Conservation (phyloP, 75 land plant genomes). For the Pseudotsuga menziesii region DNA sequence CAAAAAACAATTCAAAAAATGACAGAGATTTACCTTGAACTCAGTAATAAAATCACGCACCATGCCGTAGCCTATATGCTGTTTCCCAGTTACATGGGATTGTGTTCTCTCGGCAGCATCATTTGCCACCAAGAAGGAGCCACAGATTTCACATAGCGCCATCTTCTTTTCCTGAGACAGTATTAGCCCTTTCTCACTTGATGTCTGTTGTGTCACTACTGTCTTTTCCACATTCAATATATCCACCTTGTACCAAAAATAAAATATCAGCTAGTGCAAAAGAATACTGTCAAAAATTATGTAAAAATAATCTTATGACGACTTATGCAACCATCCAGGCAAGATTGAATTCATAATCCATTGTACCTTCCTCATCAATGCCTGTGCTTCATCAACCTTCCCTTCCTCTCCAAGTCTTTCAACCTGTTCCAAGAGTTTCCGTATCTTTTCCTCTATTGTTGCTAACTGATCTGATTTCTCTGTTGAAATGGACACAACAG, state of each 20-base stretch:
- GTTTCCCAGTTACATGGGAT: constrained; percentile 92
- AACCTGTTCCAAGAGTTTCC: constrained; percentile 82
- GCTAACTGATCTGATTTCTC: constrained; percentile 89
- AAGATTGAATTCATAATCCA: not conserved
- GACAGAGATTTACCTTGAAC: constrained; percentile 44
- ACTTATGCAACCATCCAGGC: not conserved
- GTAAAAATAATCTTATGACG: not conserved
- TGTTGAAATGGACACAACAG: constrained; percentile 47
- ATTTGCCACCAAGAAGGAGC: constrained; percentile 91
- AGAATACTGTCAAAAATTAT: not conserved
- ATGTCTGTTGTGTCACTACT: constrained; percentile 54
- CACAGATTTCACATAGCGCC: constrained; percentile 92
- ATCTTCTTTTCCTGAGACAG: constrained; percentile 90
- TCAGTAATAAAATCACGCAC: constrained; percentile 79
- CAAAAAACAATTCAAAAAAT: not conserved
- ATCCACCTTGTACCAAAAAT: constrained; percentile 59
- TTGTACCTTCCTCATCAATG: constrained; percentile 88
- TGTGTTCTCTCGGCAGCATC: constrained; percentile 95
- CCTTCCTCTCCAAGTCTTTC: constrained; percentile 92
- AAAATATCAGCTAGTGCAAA: not conserved
- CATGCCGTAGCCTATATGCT: constrained; percentile 91
- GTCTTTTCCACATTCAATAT: constrained; percentile 74
- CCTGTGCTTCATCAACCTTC: constrained; percentile 95
- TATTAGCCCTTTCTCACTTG: constrained; percentile 52
- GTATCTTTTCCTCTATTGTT: constrained; percentile 84